Conservation (phyloP, 345 rosid species). For the Ceriops zippeliana region DNA sequence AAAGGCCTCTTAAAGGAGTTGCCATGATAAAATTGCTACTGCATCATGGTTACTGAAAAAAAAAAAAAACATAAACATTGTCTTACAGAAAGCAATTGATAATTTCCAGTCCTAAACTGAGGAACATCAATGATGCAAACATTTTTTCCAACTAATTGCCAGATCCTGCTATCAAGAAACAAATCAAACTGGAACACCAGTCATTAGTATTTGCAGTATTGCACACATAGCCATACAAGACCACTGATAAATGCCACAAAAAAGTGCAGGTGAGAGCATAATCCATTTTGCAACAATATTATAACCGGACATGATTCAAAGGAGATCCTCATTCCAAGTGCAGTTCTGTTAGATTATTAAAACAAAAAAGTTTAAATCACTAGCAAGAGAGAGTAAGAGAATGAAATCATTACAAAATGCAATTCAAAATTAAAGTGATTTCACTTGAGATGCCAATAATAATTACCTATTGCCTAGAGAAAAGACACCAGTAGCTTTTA, state of each 20-base stretch:
- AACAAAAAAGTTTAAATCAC: background rate
- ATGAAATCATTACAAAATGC: background rate
- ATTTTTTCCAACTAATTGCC: too few species aligned
- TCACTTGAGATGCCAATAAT: conserved; percentile 5
- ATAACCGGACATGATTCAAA: conserved; percentile 2
- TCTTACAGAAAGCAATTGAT: too few species aligned
- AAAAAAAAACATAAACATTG: too few species aligned
- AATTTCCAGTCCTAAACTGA: too few species aligned
- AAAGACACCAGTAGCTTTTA: conserved; percentile 60
- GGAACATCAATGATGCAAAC: too few species aligned
- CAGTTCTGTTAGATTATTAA: conserved; percentile 13
- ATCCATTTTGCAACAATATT: background rate
- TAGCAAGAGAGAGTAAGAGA: conserved; percentile 6
- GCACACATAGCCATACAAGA: background rate
- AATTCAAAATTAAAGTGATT: background rate
- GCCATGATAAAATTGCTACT: too few species aligned
- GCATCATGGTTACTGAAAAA: too few species aligned
- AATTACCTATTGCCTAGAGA: conserved; percentile 64
- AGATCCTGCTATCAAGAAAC: too few species aligned
- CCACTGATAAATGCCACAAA: background rate
- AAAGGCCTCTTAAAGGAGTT: too few species aligned
- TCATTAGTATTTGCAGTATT: background rate
- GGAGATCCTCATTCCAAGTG: background rate
- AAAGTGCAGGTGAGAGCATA: background rate
- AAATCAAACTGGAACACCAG: background rate